phyloP scores from a whole-genome alignment of 768 basidiomycete genomes.

The Pulveroboletus sp. region DNA sequence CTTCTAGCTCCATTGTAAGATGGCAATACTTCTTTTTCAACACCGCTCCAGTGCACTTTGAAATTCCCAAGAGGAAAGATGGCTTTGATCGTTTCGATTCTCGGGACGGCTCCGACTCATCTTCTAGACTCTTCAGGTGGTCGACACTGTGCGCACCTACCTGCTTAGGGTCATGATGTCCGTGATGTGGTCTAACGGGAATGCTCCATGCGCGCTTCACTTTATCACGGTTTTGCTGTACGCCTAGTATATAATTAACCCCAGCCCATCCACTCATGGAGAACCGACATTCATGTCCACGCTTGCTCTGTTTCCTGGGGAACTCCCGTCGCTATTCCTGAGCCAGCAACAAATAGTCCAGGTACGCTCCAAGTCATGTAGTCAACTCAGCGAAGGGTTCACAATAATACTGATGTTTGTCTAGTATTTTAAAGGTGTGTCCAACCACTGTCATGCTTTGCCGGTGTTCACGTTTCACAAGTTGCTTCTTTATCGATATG shows the following conservation, averaged over 20 bases:
- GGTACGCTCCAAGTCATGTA: background rate
- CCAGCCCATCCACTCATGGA: background rate
- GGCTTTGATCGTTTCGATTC: background rate
- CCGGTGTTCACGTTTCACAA: background rate
- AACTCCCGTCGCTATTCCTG: no score
- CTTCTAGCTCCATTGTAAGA: no score
- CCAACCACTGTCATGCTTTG: background rate
- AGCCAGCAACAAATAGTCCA: constrained; percentile 9
- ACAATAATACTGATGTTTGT: background rate
- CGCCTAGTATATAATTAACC: background rate
- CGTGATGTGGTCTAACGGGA: no score
- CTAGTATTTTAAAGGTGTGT: constrained; percentile 5
- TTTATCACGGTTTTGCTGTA: background rate
- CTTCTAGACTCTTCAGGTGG: no score
- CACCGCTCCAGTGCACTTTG: no score
- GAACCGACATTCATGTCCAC: background rate
- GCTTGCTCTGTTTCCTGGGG: background rate
- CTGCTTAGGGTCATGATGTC: no score
- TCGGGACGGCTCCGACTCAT: no score
- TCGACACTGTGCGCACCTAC: no score
- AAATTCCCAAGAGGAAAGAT: no score
- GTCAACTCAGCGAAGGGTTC: no score
- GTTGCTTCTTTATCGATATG: constrained; percentile 12
- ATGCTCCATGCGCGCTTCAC: no score
- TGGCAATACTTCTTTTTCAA: no score